Conservation (phyloP, 129 eudicot species). For the Sambucus nigra region DNA sequence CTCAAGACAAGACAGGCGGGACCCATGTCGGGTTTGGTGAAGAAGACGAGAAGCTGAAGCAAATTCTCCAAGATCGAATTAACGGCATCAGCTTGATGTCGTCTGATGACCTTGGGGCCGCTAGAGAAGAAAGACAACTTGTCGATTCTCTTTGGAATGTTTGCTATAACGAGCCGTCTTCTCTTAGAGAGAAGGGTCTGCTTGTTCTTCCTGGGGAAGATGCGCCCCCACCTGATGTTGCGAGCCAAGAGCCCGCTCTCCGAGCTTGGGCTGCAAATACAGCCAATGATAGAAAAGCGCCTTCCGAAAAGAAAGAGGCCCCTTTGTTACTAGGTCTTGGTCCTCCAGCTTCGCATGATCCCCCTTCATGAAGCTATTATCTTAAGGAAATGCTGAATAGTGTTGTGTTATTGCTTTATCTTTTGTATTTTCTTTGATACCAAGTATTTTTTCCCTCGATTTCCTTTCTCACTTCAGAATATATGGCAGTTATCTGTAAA, state of each 20-base stretch:
- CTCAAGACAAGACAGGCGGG: conserved; percentile 25
- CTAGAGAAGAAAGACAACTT: conserved; percentile 66
- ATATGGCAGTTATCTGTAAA: too few relatives aligned
- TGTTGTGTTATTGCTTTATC: background rate
- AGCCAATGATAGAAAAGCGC: conserved; percentile 11
- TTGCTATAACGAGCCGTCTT: conserved; percentile 57
- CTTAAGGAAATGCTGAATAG: background rate
- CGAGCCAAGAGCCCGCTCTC: conserved; percentile 66
- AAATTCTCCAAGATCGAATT: conserved; percentile 61
- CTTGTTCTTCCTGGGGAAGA: conserved; percentile 75
- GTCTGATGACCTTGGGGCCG: conserved; percentile 68
- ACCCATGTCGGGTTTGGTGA: conserved; percentile 11
- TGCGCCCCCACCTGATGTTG: conserved; percentile 69
- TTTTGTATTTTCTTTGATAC: background rate
- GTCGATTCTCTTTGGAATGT: conserved; percentile 71
- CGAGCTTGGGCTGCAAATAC: conserved; percentile 59
- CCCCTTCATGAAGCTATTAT: background rate
- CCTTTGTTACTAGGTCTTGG: conserved; percentile 66
- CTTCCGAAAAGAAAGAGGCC: conserved; percentile 46
- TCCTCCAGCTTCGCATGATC: conserved; percentile 11
- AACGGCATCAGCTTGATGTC: conserved; percentile 60
- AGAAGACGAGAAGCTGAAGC: conserved; percentile 61
- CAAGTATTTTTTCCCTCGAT: background rate
- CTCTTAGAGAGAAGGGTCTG: conserved; percentile 72
- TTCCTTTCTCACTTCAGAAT: too few relatives aligned